Evolutionary conservation across 192 early-diverging fungal genomes (phyloP).

Genomic region (Umbelopsis isabellina): DNA sequence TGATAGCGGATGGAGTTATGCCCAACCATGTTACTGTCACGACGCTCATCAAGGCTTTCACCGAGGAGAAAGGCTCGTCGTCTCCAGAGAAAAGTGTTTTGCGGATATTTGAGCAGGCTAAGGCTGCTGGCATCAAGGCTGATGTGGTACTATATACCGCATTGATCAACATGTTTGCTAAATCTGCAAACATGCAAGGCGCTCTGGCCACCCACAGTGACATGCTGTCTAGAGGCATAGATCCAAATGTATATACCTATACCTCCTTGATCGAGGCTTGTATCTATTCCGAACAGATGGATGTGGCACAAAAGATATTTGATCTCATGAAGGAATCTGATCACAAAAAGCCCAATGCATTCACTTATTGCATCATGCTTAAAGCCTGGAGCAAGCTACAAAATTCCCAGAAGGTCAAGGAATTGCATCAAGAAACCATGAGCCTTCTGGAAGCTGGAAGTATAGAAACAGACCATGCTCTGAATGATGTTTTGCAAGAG

Average conservation of each 20-base stretch:
- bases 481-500: neutral
- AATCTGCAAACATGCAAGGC: conserved; percentile 10
- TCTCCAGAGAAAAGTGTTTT: conserved; percentile 4
- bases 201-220: conserved; percentile 30
- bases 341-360: conserved; percentile 33
- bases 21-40: conserved; percentile 34
- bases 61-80: neutral
- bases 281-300: conserved; percentile 26
- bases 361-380: conserved; percentile 38
- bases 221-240: conserved; percentile 27
- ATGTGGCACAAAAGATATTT: conserved; percentile 40
- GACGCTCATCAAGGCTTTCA: conserved; percentile 27
- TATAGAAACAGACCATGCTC: neutral
- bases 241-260: conserved; percentile 43
- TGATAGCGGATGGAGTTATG: conserved; percentile 23
- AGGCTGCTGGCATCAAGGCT: conserved; percentile 31
- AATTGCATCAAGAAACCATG: neutral
- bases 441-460: neutral
- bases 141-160: conserved; percentile 41
- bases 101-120: conserved; percentile 28
- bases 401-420: neutral
- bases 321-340: conserved; percentile 32
- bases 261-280: conserved; percentile 36
- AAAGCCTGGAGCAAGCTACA: conserved; percentile 22
- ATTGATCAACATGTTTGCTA: conserved; percentile 33